A percentile compares a stretch with the other conserved stretches of the same genome.
These are phyloP conservation scores for Stramenopiles sp. DNA, from an alignment of 352 stramenopile species.

Conservation along the genomic window DNA sequence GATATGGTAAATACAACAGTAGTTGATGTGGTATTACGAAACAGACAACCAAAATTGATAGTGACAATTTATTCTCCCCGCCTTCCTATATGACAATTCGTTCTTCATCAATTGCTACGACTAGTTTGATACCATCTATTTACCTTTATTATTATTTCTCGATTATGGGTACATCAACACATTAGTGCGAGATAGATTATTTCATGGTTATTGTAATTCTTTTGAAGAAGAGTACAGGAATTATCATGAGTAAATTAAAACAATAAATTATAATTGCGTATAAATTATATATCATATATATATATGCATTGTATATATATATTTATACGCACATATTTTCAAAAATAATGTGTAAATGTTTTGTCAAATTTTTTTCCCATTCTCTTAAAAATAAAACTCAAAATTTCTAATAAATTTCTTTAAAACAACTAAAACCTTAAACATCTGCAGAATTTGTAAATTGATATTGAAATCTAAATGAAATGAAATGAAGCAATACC, in stretches of 20 bases:
- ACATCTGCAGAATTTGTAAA: not conserved
- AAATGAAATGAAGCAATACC: conserved; percentile 5
- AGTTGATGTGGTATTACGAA: conserved; percentile 5
- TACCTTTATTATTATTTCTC: conserved; percentile 8
- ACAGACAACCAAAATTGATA: conserved; percentile 7
- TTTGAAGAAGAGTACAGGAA: too few species aligned
- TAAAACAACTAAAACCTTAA: conserved; percentile 6
- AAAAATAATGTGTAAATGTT: not conserved
- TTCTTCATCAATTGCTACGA: conserved; percentile 5
- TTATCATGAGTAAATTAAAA: too few species aligned
- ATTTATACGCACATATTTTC: conserved; percentile 7
- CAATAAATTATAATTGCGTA: conserved; percentile 7
- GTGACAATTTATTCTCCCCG: conserved; percentile 5
- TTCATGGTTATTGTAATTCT: too few species aligned
- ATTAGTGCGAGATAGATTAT: too few species aligned
- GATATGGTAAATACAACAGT: conserved; percentile 7
- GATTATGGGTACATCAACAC: conserved; percentile 4
- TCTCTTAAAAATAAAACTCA: not conserved
- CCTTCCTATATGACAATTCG: conserved; percentile 6
- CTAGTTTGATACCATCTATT: conserved; percentile 7
- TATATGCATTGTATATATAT: conserved; percentile 7
- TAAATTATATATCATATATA: conserved; percentile 9
- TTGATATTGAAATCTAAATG: not conserved
- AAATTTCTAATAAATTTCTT: conserved; percentile 6
- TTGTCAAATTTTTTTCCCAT: conserved; percentile 1